Percentiles rank a stretch among this genome's conserved stretches.
Conservation (phyloP, 2,329 filamentous ascomycete genomes). For the Macrophomina tecta region DNA sequence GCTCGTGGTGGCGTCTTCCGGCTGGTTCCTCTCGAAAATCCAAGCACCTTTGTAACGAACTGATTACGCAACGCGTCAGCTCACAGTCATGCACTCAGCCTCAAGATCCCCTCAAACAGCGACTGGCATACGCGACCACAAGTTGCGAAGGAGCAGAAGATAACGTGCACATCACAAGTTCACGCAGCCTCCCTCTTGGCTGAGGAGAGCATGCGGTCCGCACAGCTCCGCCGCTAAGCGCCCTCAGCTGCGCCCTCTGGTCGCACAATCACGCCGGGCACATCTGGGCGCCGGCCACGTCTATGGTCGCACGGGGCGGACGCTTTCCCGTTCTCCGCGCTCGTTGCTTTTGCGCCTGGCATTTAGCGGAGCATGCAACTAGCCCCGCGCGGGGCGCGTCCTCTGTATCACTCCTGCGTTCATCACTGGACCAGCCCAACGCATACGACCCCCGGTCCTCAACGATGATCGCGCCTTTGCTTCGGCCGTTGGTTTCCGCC, state of each 20-base stretch:
- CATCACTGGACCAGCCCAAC: conserved; percentile 1
- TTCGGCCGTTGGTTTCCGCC: neutral
- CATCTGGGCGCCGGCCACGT: neutral
- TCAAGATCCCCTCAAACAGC: too few relatives aligned
- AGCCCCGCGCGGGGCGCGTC: conserved; percentile 4
- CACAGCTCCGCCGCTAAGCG: conserved; percentile 15
- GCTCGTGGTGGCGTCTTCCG: neutral
- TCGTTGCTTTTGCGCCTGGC: neutral
- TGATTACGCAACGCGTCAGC: neutral
- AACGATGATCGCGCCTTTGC: neutral
- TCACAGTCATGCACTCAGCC: neutral
- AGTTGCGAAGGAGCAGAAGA: too few relatives aligned
- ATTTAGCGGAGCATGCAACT: neutral
- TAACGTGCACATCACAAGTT: too few relatives aligned
- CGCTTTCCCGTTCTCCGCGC: conserved; percentile 17
- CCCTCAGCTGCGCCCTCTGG: conserved; percentile 12
- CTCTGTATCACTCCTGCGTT: conserved; percentile 13
- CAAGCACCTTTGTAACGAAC: neutral
- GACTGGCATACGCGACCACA: too few relatives aligned
- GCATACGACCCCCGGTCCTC: neutral
- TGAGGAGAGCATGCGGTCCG: neutral
- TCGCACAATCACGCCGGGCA: conserved; percentile 18
- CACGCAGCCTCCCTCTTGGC: too few relatives aligned
- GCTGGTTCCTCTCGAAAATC: neutral
- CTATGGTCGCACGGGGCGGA: neutral